Conservation (phyloP, 2,329 filamentous ascomycete species). For the Fusarium phyllophilum region DNA sequence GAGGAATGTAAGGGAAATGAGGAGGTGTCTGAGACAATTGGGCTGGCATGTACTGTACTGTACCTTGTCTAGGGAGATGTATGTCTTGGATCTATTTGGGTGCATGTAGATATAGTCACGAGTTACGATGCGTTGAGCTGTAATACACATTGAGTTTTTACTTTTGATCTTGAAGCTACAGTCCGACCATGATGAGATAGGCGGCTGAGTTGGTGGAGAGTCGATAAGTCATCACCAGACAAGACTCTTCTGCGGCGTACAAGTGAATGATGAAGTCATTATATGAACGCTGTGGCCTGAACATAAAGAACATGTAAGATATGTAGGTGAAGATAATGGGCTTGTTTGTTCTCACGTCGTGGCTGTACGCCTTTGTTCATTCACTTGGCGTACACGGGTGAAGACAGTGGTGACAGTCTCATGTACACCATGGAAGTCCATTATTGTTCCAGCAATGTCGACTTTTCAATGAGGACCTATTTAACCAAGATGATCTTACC, state of each 20-base stretch:
- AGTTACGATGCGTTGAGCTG: conserved; percentile 1
- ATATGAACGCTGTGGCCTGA: background rate
- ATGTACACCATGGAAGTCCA: background rate
- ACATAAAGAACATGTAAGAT: background rate
- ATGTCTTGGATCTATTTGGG: conserved; percentile 14
- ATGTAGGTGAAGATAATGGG: background rate
- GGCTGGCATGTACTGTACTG: conserved; percentile 3
- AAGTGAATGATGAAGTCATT: background rate
- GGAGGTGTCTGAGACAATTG: conserved; percentile 21
- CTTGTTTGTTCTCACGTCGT: background rate
- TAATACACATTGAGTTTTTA: background rate
- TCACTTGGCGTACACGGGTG: background rate
- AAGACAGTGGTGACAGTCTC: background rate
- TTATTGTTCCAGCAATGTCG: background rate
- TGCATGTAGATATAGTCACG: background rate
- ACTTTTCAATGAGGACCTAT: background rate
- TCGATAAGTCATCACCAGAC: background rate
- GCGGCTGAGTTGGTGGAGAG: background rate
- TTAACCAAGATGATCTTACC: background rate
- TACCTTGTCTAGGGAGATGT: background rate
- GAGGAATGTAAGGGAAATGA: conserved; percentile 34
- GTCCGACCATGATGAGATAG: background rate
- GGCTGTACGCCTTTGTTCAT: conserved; percentile 10
- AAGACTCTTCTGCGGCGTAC: background rate
- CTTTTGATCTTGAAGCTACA: background rate